Evolutionary conservation across 176 grass and related monocot genomes (phyloP).

Genomic region (Juncus inflexus): DNA sequence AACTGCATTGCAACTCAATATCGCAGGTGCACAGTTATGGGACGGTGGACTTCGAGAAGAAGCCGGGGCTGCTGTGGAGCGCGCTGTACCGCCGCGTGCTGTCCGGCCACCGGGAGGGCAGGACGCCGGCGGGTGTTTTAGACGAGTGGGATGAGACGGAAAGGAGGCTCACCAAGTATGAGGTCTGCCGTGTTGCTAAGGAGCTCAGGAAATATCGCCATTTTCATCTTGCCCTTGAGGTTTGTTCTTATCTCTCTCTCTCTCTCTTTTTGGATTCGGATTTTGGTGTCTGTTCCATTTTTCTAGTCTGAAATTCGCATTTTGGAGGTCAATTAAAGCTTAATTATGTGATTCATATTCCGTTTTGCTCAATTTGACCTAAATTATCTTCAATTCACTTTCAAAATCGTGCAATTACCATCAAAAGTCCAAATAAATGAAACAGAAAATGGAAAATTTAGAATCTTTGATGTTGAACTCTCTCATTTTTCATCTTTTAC

Average conservation of each 20-base stretch:
- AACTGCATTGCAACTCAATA: conserved; percentile 15
- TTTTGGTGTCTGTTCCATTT: not conserved
- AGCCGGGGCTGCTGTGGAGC: conserved; percentile 46
- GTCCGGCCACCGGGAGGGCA: conserved; percentile 31
- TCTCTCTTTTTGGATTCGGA: not conserved
- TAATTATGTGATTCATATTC: too few species aligned
- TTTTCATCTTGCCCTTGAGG: conserved; percentile 64
- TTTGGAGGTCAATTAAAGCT: too few species aligned
- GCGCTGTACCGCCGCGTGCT: conserved; percentile 60
- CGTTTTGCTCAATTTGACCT: not conserved
- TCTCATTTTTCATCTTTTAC: not conserved
- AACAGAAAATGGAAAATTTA: too few species aligned
- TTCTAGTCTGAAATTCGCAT: not conserved
- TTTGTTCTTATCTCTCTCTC: conserved; percentile 4
- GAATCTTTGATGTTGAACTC: not conserved
- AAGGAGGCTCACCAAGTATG: conserved; percentile 67
- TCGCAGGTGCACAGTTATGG: conserved; percentile 73
- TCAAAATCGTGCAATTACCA: not conserved
- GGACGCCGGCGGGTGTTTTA: conserved; percentile 29
- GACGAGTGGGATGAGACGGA: conserved; percentile 68
- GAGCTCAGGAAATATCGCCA: conserved; percentile 82
- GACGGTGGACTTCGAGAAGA: conserved; percentile 62
- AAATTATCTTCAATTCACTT: not conserved
- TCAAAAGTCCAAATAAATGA: too few species aligned
- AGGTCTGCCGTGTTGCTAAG: conserved; percentile 62